Percentiles rank a stretch among this genome's conserved stretches.
Conservation (phyloP, 805 yeast genomes). For the Vanderwaltozyma tropicalis region DNA sequence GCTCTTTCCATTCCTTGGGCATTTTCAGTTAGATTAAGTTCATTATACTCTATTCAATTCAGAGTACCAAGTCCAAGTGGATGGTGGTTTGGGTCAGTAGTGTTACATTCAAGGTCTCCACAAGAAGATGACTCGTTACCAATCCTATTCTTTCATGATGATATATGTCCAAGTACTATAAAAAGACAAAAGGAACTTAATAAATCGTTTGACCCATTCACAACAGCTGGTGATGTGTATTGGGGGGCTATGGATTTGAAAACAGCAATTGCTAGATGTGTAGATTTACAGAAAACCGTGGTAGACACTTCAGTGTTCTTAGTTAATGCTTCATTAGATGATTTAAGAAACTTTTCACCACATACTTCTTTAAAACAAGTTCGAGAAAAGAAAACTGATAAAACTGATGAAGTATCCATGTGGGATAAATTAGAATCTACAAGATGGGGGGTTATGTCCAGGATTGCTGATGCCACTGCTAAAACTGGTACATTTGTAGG, state of each 20-base stretch:
- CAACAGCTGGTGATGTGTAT: constrained; percentile 42
- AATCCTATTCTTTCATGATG: constrained; percentile 85
- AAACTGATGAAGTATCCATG: constrained; percentile 4
- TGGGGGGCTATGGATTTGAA: constrained; percentile 92
- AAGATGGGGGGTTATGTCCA: constrained; percentile 79
- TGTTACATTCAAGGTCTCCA: constrained; percentile 48
- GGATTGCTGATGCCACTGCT: constrained; percentile 68
- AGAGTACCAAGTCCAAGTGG: constrained; percentile 70
- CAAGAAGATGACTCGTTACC: constrained; percentile 54
- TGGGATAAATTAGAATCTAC: constrained; percentile 33
- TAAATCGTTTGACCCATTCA: constrained; percentile 67
- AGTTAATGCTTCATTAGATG: constrained; percentile 61
- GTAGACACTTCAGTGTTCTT: constrained; percentile 64
- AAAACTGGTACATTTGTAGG: constrained; percentile 20
- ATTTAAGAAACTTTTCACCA: constrained; percentile 30
- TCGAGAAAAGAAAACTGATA: background rate
- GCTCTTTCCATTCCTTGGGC: constrained; percentile 41
- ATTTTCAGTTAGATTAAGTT: constrained; percentile 48
- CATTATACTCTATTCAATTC: constrained; percentile 68
- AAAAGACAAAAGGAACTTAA: constrained; percentile 48
- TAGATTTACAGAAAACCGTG: constrained; percentile 57
- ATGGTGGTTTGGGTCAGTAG: constrained; percentile 86
- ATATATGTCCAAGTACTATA: constrained; percentile 66
- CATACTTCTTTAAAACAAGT: background rate
- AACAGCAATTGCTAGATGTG: constrained; percentile 40